These are phyloP conservation scores for Leccinum griseonigrum DNA, from an alignment of 1,284 basidiomycete genomes.

Conservation along the genomic window DNA sequence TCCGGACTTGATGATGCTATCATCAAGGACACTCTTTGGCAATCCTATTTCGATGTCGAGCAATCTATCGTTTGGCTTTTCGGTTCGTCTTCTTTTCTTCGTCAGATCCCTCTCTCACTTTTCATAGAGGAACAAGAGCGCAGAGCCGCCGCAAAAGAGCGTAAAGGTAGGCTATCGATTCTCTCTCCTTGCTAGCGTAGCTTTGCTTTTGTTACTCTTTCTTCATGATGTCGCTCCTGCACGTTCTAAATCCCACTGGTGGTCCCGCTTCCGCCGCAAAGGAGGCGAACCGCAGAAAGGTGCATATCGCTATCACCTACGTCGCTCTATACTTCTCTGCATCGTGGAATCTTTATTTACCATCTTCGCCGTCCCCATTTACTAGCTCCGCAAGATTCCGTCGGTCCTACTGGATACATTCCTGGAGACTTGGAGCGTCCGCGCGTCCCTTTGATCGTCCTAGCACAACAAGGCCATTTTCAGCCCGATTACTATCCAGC, in stretches of 20 bases:
- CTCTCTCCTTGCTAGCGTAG: conserved; percentile 29
- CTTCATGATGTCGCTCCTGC: conserved; percentile 29
- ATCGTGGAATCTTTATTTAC: conserved; percentile 15
- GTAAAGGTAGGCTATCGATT: conserved; percentile 73
- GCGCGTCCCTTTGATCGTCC: conserved; percentile 53
- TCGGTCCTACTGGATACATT: conserved; percentile 11
- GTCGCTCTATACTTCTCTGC: conserved; percentile 10
- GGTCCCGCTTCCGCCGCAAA: conserved; percentile 32
- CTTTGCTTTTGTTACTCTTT: conserved; percentile 32
- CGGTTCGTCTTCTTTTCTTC: conserved; percentile 42
- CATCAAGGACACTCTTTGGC: conserved; percentile 85
- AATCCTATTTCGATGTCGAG: conserved; percentile 86
- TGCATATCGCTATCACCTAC: conserved; percentile 31
- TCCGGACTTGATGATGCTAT: conserved; percentile 71
- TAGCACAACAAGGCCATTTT: conserved; percentile 49
- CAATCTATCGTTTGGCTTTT: conserved; percentile 73
- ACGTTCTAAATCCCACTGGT: conserved; percentile 35
- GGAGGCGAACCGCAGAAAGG: conserved; percentile 35
- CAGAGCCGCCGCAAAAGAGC: conserved; percentile 55
- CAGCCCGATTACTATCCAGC: conserved; percentile 29
- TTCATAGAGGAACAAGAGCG: conserved; percentile 59
- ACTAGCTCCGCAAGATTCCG: conserved; percentile 14
- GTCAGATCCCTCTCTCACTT: neutral
- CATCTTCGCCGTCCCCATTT: conserved; percentile 6
- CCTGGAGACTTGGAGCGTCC: conserved; percentile 35